Conservation (phyloP, 2,329 filamentous ascomycete genomes). For the Ophiostoma novo-ulmi region DNA sequence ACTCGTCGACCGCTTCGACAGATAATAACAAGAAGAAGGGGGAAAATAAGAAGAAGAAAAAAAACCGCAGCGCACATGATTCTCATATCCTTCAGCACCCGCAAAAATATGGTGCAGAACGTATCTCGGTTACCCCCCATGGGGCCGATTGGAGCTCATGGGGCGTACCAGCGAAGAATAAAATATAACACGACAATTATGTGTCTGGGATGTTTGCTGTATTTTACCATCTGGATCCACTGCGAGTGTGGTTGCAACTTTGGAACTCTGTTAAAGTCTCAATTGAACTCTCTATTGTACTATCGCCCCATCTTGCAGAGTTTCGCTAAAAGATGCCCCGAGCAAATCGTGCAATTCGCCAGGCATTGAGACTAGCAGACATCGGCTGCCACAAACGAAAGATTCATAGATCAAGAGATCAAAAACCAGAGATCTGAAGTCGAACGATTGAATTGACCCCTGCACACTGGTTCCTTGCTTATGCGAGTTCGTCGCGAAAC, state of each 20-base stretch:
- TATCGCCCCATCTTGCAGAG: not conserved
- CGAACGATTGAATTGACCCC: not conserved
- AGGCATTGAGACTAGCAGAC: not conserved
- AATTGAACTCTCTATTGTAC: not conserved
- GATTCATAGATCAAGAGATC: not conserved
- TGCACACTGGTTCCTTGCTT: not conserved
- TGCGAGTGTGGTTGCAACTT: not conserved
- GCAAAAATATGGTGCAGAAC: constrained; percentile 49
- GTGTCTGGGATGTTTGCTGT: not conserved
- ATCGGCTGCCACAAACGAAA: not conserved
- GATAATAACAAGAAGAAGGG: constrained; percentile 24
- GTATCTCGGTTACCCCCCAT: constrained; percentile 55
- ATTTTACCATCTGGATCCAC: not conserved
- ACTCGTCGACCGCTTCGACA: constrained; percentile 32
- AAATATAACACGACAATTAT: constrained; percentile 34
- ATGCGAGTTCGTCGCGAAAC: not conserved
- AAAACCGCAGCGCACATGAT: constrained; percentile 42
- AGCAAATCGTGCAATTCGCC: not conserved
- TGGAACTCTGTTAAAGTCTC: not conserved
- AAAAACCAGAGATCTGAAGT: not conserved
- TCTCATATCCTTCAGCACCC: constrained; percentile 52
- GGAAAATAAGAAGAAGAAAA: not conserved
- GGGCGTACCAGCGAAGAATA: not conserved
- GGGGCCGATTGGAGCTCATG: constrained; percentile 45
- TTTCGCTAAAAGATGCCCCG: not conserved